Evolutionary conservation across 176 grass and related monocot species (phyloP).

Genomic region (Thinopyrum elongatum): DNA sequence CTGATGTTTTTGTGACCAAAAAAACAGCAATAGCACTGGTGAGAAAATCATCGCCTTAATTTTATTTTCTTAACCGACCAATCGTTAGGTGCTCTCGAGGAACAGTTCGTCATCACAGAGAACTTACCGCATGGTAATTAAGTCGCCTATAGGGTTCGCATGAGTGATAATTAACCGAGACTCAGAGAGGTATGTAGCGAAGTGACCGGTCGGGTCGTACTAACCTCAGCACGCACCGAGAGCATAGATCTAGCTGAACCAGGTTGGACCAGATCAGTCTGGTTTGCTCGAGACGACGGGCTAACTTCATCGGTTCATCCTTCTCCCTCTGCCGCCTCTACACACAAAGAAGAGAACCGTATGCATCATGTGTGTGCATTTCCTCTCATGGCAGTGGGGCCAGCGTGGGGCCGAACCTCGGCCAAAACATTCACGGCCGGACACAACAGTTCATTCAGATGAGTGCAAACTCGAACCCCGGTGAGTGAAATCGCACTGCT

Average conservation of each 20-base stretch:
- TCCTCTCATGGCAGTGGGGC: background rate
- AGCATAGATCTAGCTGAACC: constrained; percentile 37
- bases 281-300: constrained; percentile 33
- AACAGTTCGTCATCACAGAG: background rate
- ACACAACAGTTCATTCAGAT: background rate
- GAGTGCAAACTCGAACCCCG: background rate
- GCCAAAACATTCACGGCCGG: background rate
- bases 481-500: background rate
- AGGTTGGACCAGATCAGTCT: constrained; percentile 41
- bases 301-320: background rate
- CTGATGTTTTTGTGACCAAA: background rate
- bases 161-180: background rate
- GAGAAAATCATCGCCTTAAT: background rate
- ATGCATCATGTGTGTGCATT: too few relatives aligned
- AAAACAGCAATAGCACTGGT: background rate
- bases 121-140: background rate
- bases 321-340: background rate
- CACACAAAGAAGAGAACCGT: too few relatives aligned
- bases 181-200: background rate
- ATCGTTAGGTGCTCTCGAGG: background rate
- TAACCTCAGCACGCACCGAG: background rate
- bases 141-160: background rate
- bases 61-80: background rate
- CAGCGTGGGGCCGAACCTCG: background rate
- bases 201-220: constrained; percentile 28